phyloP scores from a whole-genome alignment of 352 stramenopile genomes.

The Pythium utonaiense region DNA sequence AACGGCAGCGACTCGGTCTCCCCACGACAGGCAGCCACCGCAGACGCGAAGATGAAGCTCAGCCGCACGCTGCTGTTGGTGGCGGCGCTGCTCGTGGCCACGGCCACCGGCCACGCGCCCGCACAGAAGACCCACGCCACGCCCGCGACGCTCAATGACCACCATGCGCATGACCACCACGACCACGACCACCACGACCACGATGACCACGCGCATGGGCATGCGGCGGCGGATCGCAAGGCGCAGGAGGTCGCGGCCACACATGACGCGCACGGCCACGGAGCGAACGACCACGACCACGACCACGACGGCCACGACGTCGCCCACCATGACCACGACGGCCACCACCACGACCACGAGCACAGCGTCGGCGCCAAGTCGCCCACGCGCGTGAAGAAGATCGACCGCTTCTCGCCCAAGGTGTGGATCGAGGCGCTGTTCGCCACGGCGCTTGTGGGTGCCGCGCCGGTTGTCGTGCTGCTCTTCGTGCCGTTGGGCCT shows the following conservation, averaged over 20 bases:
- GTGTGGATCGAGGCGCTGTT: conserved; percentile 67
- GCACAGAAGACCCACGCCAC: not conserved
- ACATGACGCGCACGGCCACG: conserved; percentile 19
- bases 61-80: conserved; percentile 6
- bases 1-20: not conserved
- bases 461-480: conserved; percentile 64
- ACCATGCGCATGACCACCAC: conserved; percentile 5
- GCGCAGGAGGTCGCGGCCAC: conserved; percentile 1
- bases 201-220: conserved; percentile 13
- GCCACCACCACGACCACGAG: conserved; percentile 19
- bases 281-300: conserved; percentile 21
- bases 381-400: not conserved
- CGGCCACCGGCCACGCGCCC: not conserved
- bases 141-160: conserved; percentile 1
- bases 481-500: conserved; percentile 67
- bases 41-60: conserved; percentile 2
- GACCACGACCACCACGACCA: conserved; percentile 1
- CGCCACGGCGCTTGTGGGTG: conserved; percentile 68
- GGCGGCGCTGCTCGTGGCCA: not conserved
- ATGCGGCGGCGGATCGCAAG: conserved; percentile 5
- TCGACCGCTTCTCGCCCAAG: conserved; percentile 37
- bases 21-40: not conserved
- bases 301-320: conserved; percentile 29
- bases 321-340: conserved; percentile 23
- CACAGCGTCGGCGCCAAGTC: not conserved